Evolutionary conservation across 495 filamentous ascomycete species (phyloP), one percentile per base, ranked within the genome.

Genomic region (Amniculicola lignicola): DNA sequence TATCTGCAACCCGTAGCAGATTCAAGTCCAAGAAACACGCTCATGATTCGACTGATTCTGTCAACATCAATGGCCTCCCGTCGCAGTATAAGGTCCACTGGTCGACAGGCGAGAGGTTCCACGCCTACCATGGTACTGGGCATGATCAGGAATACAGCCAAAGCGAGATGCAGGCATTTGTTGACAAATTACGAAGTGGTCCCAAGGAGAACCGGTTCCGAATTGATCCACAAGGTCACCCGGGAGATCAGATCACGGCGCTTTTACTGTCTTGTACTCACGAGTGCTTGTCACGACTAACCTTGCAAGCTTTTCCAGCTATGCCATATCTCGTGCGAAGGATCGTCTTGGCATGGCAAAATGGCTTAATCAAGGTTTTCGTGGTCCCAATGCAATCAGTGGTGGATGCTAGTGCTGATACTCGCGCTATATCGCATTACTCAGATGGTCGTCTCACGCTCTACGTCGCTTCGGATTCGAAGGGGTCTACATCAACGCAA

Each of bases 151-250:
- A 61, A 40, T 63, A 37, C 25, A 63, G 54, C 36, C 65, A 83
- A 61, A 71, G 75, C 27, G 78, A 79, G 44, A 63, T 81, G n/a
- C 69, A 78, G 47, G 74, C 70, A 11, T 73, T 77, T 36, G 76
- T 70, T 42, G 63, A 69, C 19, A 61, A 57, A 21, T 39, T 66
- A 18, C 37, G 51, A 29, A 31, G 35, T 16, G 53, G 53, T 7
- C 61, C 75, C 69, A 25, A 69, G 66, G 52, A 77, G 68, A 45
- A 67, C 68, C 19, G 70, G 63, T 57, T 74, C 71, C 63, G 39
- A n/a, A 57, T 79, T 22, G 39, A 65, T 24, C 73, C 78, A 3
- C 51, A 59, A 35, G 62, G 49, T 7, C 70, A 79, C 48, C 79
- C 77, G n/a, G 78, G 77, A 10, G 46, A 72, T 19, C 74, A 80